Evolutionary conservation across 176 grass and related monocot species (phyloP).

Genomic region (Eleusine coracana): DNA sequence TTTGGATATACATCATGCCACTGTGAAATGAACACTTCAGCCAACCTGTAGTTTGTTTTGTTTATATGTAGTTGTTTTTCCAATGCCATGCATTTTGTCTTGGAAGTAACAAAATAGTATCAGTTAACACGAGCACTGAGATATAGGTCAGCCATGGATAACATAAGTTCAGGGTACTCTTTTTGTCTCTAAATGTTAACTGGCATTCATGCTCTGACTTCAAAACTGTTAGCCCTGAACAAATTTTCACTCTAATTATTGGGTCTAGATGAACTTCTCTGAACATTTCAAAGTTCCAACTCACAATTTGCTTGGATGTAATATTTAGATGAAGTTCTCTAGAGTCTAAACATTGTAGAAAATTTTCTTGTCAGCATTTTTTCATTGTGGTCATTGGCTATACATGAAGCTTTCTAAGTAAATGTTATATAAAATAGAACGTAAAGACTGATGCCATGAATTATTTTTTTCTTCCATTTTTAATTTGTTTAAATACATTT

Average conservation of each 20-base stretch:
- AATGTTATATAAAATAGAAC: background rate
- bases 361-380: background rate
- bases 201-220: background rate
- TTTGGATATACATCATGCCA: background rate
- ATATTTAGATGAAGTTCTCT: background rate
- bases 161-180: background rate
- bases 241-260: background rate
- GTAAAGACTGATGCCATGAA: background rate
- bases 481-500: background rate
- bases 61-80: background rate
- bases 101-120: background rate
- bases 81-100: background rate
- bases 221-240: background rate
- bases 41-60: background rate
- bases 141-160: background rate
- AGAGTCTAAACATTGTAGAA: background rate
- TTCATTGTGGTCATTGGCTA: background rate
- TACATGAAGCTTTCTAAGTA: background rate
- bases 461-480: background rate
- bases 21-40: conserved; percentile 1
- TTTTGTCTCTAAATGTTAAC: background rate
- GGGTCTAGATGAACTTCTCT: too few species aligned
- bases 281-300: background rate
- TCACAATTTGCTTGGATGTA: background rate
- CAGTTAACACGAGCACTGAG: background rate